These are phyloP conservation scores for Phytopythium mirpurense DNA, from an alignment of 352 stramenopile species.

Conservation along the genomic window DNA sequence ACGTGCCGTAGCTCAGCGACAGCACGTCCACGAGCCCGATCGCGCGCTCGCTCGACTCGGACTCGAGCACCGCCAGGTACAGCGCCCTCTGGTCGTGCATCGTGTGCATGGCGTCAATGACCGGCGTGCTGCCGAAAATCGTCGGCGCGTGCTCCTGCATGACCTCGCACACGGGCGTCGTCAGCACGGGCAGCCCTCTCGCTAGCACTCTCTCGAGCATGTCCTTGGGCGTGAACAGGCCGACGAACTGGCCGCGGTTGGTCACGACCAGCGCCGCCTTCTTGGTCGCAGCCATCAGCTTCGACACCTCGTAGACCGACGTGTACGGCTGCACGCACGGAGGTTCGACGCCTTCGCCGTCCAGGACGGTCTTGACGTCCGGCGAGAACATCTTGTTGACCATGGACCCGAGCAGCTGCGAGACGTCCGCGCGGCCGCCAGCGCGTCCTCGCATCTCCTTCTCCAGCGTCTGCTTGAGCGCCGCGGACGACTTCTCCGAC, in stretches of 20 bases:
- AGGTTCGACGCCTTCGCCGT: constrained; percentile 70
- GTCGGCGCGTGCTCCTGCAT: constrained; percentile 77
- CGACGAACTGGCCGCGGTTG: constrained; percentile 90
- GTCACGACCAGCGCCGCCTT: constrained; percentile 95
- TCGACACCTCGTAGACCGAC: constrained; percentile 91
- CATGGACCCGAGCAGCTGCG: constrained; percentile 75
- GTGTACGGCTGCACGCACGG: constrained; percentile 83
- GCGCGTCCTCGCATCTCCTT: constrained; percentile 65
- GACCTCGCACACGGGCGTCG: constrained; percentile 90
- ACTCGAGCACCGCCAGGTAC: constrained; percentile 79
- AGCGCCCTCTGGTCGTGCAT: constrained; percentile 88
- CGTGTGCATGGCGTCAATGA: constrained; percentile 85
- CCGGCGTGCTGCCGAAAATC: constrained; percentile 59
- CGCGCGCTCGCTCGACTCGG: constrained; percentile 49
- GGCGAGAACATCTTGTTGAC: constrained; percentile 87
- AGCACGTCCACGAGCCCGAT: constrained; percentile 86
- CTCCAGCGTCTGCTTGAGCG: constrained; percentile 71
- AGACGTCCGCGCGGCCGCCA: constrained; percentile 30
- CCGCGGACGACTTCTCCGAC: constrained; percentile 67
- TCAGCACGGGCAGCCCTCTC: constrained; percentile 88
- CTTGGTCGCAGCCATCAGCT: constrained; percentile 91
- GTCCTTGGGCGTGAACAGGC: constrained; percentile 97
- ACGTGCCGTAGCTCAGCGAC: constrained; percentile 84
- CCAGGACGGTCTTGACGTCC: constrained; percentile 80
- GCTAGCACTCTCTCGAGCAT: constrained; percentile 95